These are phyloP conservation scores for Crithidia thermophila DNA, from an alignment of 208 protist genomes.

Conservation along the genomic window DNA sequence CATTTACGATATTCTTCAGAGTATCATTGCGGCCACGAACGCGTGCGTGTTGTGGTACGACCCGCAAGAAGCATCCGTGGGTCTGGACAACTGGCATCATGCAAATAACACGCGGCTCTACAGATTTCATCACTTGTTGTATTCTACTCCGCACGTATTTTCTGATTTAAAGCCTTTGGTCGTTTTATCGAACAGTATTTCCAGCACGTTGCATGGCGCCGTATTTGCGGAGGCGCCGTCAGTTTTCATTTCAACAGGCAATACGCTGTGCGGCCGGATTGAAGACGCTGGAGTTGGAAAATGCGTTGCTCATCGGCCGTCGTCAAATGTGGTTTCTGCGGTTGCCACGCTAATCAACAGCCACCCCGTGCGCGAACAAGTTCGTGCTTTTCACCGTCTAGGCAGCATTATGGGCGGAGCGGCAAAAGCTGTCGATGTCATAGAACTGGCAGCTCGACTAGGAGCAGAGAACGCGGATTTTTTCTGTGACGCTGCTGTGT, in stretches of 20 bases:
- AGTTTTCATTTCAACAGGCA: constrained; percentile 3
- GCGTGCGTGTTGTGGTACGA: constrained; percentile 18
- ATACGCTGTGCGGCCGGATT: not conserved
- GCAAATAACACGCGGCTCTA: no score
- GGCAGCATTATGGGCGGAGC: constrained; percentile 48
- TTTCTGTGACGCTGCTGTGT: constrained; percentile 8
- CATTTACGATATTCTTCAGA: not conserved
- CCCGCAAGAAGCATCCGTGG: not conserved
- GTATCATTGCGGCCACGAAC: not conserved
- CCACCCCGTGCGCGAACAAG: constrained; percentile 13
- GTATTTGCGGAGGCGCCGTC: constrained; percentile 14
- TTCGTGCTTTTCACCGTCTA: constrained; percentile 28
- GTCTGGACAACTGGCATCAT: no score
- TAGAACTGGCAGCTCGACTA: constrained; percentile 30
- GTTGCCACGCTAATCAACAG: constrained; percentile 6
- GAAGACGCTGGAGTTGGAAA: not conserved
- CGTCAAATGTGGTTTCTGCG: not conserved
- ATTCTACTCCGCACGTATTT: not conserved
- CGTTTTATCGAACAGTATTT: constrained; percentile 7
- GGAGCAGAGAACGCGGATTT: constrained; percentile 25
- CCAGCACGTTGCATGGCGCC: constrained; percentile 7
- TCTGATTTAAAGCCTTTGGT: not conserved
- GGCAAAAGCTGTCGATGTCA: constrained; percentile 34
- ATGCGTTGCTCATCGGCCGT: not conserved
- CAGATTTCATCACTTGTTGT: not conserved